These are phyloP conservation scores for Rhynchosporium agropyri DNA, from an alignment of 2,329 filamentous ascomycete genomes.

Conservation along the genomic window DNA sequence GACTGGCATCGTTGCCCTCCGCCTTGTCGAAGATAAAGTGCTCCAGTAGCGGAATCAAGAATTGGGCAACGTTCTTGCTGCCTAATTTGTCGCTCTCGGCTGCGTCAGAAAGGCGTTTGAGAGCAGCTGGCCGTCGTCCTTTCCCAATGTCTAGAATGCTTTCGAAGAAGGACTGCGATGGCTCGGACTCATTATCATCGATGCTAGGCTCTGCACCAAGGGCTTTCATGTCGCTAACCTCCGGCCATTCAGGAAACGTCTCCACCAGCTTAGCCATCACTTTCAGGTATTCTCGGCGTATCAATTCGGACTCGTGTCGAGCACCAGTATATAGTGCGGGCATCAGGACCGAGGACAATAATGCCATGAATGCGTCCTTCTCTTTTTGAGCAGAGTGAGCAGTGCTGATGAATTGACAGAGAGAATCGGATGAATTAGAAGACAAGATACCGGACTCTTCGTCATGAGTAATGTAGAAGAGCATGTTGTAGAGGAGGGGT, in stretches of 20 bases:
- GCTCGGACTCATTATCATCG: slow-evolving; percentile 54
- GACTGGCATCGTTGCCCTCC: slow-evolving; percentile 76
- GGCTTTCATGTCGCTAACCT: slow-evolving; percentile 72
- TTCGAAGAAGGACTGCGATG: slow-evolving; percentile 77
- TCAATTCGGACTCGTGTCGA: slow-evolving; percentile 77
- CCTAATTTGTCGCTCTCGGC: slow-evolving; percentile 66
- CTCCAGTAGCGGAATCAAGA: slow-evolving; percentile 89
- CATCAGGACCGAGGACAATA: slow-evolving; percentile 68
- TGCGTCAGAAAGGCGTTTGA: slow-evolving; percentile 73
- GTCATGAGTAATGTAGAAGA: slow-evolving; percentile 82
- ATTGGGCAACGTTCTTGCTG: slow-evolving; percentile 78
- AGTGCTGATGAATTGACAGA: slow-evolving; percentile 77
- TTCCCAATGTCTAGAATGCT: slow-evolving; percentile 91
- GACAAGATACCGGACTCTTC: slow-evolving; percentile 86
- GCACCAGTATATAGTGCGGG: slow-evolving; percentile 77
- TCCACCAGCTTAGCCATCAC: slow-evolving; percentile 79
- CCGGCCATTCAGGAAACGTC: slow-evolving; percentile 67
- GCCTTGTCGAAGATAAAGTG: slow-evolving; percentile 88
- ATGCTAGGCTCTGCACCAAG: slow-evolving; percentile 56
- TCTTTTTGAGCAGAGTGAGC: slow-evolving; percentile 50
- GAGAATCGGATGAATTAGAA: slow-evolving; percentile 76
- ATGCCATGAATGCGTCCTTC: slow-evolving; percentile 54
- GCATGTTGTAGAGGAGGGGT: slow-evolving; percentile 84
- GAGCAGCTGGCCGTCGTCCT: slow-evolving; percentile 79
- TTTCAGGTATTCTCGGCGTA: slow-evolving; percentile 79